phyloP scores from a whole-genome alignment of 805 yeast genomes.

The Sporopachydermia quercuum region DNA sequence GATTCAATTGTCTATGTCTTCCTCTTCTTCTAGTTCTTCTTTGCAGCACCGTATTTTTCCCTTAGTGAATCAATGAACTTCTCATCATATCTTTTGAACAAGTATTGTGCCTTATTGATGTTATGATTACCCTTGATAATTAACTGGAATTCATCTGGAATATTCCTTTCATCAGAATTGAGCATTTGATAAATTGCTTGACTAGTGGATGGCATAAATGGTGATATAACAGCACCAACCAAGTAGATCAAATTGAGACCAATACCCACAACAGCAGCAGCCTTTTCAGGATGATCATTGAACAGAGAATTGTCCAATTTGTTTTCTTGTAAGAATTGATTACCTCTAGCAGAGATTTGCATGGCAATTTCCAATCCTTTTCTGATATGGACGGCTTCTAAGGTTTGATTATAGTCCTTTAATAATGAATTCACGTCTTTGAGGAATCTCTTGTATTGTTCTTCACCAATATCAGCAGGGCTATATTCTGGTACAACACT shows the following conservation, averaged over 20 bases:
- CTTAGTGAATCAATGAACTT: slow-evolving; percentile 81
- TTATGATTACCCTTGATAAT: slow-evolving; percentile 68
- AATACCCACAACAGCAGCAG: slow-evolving; percentile 86
- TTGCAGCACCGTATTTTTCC: slow-evolving; percentile 69
- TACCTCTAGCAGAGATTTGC: slow-evolving; percentile 86
- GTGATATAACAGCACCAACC: slow-evolving; percentile 68
- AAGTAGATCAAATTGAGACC: slow-evolving; percentile 81
- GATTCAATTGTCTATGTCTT: too few species aligned
- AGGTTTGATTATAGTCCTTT: slow-evolving; percentile 43
- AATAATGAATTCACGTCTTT: slow-evolving; percentile 53
- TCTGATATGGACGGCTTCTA: slow-evolving; percentile 73
- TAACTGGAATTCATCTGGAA: slow-evolving; percentile 60
- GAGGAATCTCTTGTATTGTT: slow-evolving; percentile 29
- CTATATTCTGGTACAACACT: slow-evolving; percentile 72
- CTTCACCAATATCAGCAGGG: slow-evolving; percentile 25
- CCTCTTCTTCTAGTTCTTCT: slow-evolving; percentile 15
- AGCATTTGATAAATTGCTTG: slow-evolving; percentile 59
- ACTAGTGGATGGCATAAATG: slow-evolving; percentile 83
- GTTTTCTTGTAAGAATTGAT: slow-evolving; percentile 89
- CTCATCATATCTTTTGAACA: slow-evolving; percentile 86
- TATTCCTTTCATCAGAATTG: slow-evolving; percentile 66
- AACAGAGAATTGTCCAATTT: slow-evolving; percentile 82
- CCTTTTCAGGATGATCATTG: slow-evolving; percentile 56
- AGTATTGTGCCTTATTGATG: slow-evolving; percentile 80
- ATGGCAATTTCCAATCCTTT: slow-evolving; percentile 85